Percentiles rank a stretch among this genome's conserved stretches.
Conservation (phyloP, 148 eudicot genomes). For the Polygonum maritimum region DNA sequence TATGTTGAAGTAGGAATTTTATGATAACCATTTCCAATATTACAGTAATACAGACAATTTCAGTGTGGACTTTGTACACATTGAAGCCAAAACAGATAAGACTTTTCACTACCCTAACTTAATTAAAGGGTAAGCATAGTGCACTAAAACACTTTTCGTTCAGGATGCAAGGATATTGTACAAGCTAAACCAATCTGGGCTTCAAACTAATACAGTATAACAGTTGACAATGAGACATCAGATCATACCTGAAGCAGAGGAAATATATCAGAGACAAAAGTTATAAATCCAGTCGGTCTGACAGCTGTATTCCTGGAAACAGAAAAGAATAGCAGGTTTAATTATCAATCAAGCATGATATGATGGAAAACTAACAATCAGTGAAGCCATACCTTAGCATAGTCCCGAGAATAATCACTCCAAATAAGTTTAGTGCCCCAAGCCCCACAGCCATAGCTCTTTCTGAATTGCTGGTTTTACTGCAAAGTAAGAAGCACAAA, state of each 20-base stretch:
- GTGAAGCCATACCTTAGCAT: constrained; percentile 60
- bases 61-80: background rate
- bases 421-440: constrained; percentile 84
- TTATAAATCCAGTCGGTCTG: constrained; percentile 59
- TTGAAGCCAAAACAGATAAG: background rate
- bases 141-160: background rate
- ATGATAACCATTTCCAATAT: background rate
- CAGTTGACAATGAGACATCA: constrained; percentile 8
- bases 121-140: background rate
- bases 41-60: background rate
- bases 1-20: background rate
- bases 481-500: constrained; percentile 28
- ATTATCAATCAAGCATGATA: background rate
- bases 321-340: constrained; percentile 1
- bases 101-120: background rate
- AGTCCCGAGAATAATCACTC: constrained; percentile 71
- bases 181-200: background rate
- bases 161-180: background rate
- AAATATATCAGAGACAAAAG: constrained; percentile 62
- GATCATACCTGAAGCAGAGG: constrained; percentile 84
- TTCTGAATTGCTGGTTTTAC: constrained; percentile 68
- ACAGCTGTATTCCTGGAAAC: constrained; percentile 45
- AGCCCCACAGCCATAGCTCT: constrained; percentile 87
- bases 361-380: constrained; percentile 8
- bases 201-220: background rate